phyloP scores from a whole-genome alignment of 345 rosid genomes.

The Citropsis articulata region DNA sequence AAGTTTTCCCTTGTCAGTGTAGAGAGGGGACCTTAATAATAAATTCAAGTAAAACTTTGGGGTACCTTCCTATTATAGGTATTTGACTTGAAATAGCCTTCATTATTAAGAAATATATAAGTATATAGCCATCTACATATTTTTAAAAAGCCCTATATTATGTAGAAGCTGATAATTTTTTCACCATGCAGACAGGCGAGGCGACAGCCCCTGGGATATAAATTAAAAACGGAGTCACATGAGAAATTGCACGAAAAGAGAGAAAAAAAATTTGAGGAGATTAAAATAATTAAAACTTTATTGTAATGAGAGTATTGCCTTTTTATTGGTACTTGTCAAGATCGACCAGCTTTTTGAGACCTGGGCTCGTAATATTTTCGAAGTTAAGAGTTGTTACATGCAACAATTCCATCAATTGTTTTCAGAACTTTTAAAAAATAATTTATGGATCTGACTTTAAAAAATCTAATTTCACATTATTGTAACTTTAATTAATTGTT shows the following conservation, averaged over 20 bases:
- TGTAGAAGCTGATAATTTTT: not conserved
- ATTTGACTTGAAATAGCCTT: slow-evolving; percentile 12
- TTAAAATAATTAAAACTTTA: not conserved
- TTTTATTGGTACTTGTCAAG: slow-evolving; percentile 38
- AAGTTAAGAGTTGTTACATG: slow-evolving; percentile 5
- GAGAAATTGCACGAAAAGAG: slow-evolving; percentile 10
- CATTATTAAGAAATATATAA: not conserved
- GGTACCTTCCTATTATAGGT: slow-evolving; percentile 10
- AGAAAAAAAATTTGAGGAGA: not conserved
- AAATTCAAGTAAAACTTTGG: no score
- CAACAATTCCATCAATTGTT: no score
- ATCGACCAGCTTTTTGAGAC: slow-evolving; percentile 40
- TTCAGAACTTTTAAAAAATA: no score
- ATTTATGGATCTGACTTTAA: no score
- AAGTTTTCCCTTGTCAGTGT: slow-evolving; percentile 6
- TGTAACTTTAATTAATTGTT: no score
- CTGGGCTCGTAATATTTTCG: slow-evolving; percentile 17
- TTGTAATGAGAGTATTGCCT: slow-evolving; percentile 26
- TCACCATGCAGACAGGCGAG: not conserved
- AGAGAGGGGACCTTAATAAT: not conserved
- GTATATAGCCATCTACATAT: not conserved
- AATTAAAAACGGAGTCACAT: not conserved
- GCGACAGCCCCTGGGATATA: not conserved
- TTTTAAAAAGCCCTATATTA: not conserved
- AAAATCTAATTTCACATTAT: no score